These are phyloP conservation scores for Trichoderma atrobrunneum DNA, from an alignment of 2,329 filamentous ascomycete species.

Conservation along the genomic window DNA sequence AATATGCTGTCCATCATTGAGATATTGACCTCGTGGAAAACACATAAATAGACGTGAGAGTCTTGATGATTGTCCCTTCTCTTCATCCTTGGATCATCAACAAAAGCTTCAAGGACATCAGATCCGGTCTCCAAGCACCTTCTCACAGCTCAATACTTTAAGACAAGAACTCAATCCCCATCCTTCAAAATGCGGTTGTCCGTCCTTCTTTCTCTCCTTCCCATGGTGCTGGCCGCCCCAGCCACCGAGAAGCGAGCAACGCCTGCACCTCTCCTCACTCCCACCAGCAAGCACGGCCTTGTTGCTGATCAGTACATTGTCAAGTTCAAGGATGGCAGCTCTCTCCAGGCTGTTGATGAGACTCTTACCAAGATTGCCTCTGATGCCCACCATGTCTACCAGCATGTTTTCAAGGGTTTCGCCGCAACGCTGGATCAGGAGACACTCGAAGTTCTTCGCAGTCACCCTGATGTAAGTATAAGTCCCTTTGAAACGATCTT, in stretches of 20 bases:
- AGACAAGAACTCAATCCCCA: neutral
- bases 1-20: neutral
- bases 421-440: constrained; percentile 24
- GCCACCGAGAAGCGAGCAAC: constrained; percentile 24
- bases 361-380: constrained; percentile 21
- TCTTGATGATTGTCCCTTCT: neutral
- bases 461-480: constrained; percentile 26
- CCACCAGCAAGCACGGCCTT: constrained; percentile 18
- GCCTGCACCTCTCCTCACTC: constrained; percentile 29
- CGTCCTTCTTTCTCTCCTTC: constrained; percentile 26
- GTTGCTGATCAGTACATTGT: constrained; percentile 33
- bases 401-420: constrained; percentile 27
- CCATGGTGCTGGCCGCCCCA: constrained; percentile 26
- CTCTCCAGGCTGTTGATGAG: constrained; percentile 19
- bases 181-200: constrained; percentile 26
- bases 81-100: constrained; percentile 12
- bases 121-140: neutral
- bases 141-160: neutral
- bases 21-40: neutral
- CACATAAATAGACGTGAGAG: constrained; percentile 16
- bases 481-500: neutral
- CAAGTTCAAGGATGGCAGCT: constrained; percentile 28
- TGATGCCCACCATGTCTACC: constrained; percentile 28
- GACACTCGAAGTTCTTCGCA: constrained; percentile 25
- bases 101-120: constrained; percentile 2